Base-by-base conservation (phyloP, 495 filamentous ascomycete genomes). In the Annulohypoxylon moriforme region DNA sequence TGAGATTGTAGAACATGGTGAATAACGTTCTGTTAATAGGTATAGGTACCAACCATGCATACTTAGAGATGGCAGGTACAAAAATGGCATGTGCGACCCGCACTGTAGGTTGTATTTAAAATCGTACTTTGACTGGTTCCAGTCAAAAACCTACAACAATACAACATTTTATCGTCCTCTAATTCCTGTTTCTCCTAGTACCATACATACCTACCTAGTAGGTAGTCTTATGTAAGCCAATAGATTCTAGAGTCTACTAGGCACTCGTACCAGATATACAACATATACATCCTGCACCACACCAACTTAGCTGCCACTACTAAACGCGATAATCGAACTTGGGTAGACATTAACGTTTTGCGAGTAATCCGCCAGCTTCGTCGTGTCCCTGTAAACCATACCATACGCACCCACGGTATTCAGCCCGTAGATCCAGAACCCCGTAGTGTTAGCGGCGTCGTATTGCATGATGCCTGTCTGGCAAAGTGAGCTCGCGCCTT, bases 381-480 rank as follows among this genome's bases (percentile, higher is more conserved):
- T 74, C 0, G 85, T 87, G 74, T 90, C 81, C 33, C 78, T 53
- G 13, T 78, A 83, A 1, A 80, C 64, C 83, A 85, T 84, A 27
- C 79, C 80, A 20, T 68, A 78, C 4, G 79, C 75, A 8, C 83
- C 84, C 4, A 85, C 77, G 1, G 86, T 88, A 64, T 87, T 88
- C 20, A 89, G 75, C 60, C 86, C 81, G 56, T 85, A 87, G 27
- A 86, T 73, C 29, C 68, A 68, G 14, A 88, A 71, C 6, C 78
- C 61, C 50, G 73, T 82, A 61, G 64, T 71, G 67, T 87, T 86
- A 13, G 91, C 75, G 52, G 84, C 85, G 75, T 77, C 75, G 42
- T 75, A 77, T n/a, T 75, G 69, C 40, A 91, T 84, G 16, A 92
- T 92, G 8, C 84, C 75, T 42, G 78, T 83, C 81, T 93, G 91